Evolutionary conservation across 331 rosid species (phyloP).

Genomic region (Acacia pycnantha): DNA sequence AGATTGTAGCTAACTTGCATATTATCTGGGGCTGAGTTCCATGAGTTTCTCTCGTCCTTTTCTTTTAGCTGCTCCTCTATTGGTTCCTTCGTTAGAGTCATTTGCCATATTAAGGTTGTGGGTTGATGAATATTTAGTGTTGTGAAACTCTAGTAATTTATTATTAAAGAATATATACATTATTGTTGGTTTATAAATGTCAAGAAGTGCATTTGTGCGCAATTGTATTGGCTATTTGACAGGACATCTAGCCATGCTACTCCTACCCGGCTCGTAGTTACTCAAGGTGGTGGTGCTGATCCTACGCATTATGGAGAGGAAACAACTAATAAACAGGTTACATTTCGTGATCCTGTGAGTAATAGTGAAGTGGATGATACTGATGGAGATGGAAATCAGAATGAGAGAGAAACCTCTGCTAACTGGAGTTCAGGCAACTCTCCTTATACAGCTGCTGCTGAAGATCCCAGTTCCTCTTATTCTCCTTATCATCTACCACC

Average conservation of each 20-base stretch:
- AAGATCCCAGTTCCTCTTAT: conserved; percentile 72
- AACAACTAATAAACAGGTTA: conserved; percentile 78
- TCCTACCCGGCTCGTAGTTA: conserved; percentile 37
- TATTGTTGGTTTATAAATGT: neutral
- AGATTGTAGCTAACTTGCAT: neutral
- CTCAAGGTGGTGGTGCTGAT: conserved; percentile 38
- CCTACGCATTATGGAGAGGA: conserved; percentile 56
- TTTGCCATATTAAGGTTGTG: neutral
- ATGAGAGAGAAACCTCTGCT: conserved; percentile 61
- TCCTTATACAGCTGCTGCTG: conserved; percentile 55
- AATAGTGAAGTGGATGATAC: conserved; percentile 67
- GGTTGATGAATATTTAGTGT: neutral
- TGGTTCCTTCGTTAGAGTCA: conserved; percentile 20
- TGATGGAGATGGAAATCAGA: conserved; percentile 62
- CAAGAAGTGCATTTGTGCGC: conserved; percentile 26
- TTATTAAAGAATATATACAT: neutral
- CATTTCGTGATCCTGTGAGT: conserved; percentile 78
- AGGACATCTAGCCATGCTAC: conserved; percentile 47
- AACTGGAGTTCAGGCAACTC: conserved; percentile 75
- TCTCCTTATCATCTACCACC: conserved; percentile 71
- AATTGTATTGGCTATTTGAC: conserved; percentile 32
- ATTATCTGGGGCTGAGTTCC: neutral
- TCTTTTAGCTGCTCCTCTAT: conserved; percentile 12
- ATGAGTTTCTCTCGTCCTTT: neutral
- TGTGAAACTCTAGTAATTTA: conserved; percentile 19